Evolutionary conservation across 768 basidiomycete genomes (phyloP).

Genomic region (Xerocomellus chrysenteron): DNA sequence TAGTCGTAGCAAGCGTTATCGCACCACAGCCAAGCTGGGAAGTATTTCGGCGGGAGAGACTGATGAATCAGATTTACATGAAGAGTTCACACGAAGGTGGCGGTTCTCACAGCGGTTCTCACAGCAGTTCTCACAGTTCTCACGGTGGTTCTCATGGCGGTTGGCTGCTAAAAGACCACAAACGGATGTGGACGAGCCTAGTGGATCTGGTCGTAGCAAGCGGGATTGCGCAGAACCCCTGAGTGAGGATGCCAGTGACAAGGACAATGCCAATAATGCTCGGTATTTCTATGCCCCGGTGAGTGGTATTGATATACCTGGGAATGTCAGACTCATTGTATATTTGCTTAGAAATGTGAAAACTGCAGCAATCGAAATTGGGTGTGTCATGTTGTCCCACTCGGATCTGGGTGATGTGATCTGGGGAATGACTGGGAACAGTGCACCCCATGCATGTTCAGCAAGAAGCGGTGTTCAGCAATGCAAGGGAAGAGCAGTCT

Average conservation of each 20-base stretch:
- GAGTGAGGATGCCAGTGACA: not conserved
- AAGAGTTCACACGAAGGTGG: no score
- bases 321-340: not conserved
- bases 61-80: no score
- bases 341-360: not conserved
- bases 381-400: not conserved
- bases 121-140: no score
- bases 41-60: no score
- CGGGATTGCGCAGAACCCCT: not conserved
- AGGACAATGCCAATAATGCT: not conserved
- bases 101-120: no score
- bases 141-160: no score
- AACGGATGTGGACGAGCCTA: no score
- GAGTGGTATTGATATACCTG: not conserved
- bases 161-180: no score
- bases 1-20: no score
- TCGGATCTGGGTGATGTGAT: no score
- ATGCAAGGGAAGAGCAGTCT: not conserved
- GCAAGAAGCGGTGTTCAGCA: slow-evolving; percentile 1
- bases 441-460: not conserved
- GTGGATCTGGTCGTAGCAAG: not conserved
- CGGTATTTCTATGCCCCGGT: slow-evolving; percentile 2
- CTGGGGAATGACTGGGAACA: no score
- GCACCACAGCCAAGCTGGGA: no score
- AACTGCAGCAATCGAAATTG: not conserved